A percentile compares a stretch with the other conserved stretches of the same genome.
Conservation (phyloP, 2,329 filamentous ascomycete genomes). For the Fusarium humuli region DNA sequence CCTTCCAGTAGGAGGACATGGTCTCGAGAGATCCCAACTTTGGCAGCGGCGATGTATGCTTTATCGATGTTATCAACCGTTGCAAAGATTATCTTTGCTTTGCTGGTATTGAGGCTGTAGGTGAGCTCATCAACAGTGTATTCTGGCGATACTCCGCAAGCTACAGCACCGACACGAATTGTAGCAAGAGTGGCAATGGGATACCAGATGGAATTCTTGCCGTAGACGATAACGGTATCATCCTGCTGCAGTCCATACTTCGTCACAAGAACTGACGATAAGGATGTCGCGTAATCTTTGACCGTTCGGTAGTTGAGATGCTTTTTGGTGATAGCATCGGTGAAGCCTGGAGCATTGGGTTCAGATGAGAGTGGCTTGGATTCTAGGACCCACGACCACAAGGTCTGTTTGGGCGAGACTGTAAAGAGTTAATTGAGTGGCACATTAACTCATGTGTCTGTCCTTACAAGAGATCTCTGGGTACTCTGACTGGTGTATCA, state of each 20-base stretch:
- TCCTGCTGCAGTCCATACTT: background rate
- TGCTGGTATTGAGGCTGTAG: conserved; percentile 5
- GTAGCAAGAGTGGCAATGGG: conserved; percentile 1
- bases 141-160: conserved; percentile 14
- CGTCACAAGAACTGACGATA: background rate
- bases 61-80: background rate
- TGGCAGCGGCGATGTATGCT: background rate
- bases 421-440: background rate
- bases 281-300: background rate
- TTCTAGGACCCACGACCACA: conserved; percentile 3
- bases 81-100: conserved; percentile 20
- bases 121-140: conserved; percentile 22
- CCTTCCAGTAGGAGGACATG: conserved; percentile 13
- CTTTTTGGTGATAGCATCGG: background rate
- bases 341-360: background rate
- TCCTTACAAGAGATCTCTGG: background rate
- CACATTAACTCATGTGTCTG: background rate
- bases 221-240: background rate
- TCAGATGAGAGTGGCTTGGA: background rate
- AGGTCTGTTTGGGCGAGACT: background rate
- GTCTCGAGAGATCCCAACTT: conserved; percentile 1
- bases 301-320: background rate
- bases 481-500: background rate
- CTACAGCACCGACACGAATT: background rate
- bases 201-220: conserved; percentile 4